phyloP scores from a whole-genome alignment of 805 yeast genomes.

The Kodamaea fukazawae region DNA sequence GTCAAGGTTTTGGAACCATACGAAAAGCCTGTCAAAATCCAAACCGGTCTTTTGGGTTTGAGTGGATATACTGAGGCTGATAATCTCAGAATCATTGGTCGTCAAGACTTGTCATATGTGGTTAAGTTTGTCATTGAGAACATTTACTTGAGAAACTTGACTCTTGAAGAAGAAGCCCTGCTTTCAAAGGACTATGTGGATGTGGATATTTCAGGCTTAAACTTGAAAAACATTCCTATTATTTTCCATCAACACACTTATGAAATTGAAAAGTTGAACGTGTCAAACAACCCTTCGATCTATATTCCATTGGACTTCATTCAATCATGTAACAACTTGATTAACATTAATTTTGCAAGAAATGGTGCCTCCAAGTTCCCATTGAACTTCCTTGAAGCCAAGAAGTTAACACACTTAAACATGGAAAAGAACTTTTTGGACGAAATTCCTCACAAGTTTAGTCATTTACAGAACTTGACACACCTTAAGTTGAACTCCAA shows the following conservation, averaged over 20 bases:
- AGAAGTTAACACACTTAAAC: slow-evolving; percentile 62
- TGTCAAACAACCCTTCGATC: slow-evolving; percentile 83
- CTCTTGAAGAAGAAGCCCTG: slow-evolving; percentile 68
- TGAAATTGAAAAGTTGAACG: slow-evolving; percentile 77
- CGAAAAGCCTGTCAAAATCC: slow-evolving; percentile 77
- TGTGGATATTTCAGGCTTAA: slow-evolving; percentile 70
- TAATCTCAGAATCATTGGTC: slow-evolving; percentile 70
- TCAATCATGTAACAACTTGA: slow-evolving; percentile 73
- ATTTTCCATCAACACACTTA: slow-evolving; percentile 75
- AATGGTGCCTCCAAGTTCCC: slow-evolving; percentile 79
- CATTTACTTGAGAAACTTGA: slow-evolving; percentile 56
- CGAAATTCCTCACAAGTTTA: slow-evolving; percentile 55
- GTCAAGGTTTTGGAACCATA: slow-evolving; percentile 68
- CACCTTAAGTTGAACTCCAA: slow-evolving; percentile 72
- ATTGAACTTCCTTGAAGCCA: slow-evolving; percentile 64
- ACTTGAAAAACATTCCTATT: slow-evolving; percentile 81
- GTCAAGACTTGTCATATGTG: slow-evolving; percentile 78
- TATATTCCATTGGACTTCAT: slow-evolving; percentile 81
- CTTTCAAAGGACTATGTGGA: slow-evolving; percentile 64
- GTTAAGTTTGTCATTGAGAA: slow-evolving; percentile 76
- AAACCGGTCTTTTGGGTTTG: slow-evolving; percentile 64
- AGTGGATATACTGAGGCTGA: slow-evolving; percentile 83
- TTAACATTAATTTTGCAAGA: slow-evolving; percentile 62
- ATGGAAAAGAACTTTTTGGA: slow-evolving; percentile 76
- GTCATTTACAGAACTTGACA: slow-evolving; percentile 52